Conservation (phyloP, 441 rosid species). For the Erodium chrysanthum region DNA sequence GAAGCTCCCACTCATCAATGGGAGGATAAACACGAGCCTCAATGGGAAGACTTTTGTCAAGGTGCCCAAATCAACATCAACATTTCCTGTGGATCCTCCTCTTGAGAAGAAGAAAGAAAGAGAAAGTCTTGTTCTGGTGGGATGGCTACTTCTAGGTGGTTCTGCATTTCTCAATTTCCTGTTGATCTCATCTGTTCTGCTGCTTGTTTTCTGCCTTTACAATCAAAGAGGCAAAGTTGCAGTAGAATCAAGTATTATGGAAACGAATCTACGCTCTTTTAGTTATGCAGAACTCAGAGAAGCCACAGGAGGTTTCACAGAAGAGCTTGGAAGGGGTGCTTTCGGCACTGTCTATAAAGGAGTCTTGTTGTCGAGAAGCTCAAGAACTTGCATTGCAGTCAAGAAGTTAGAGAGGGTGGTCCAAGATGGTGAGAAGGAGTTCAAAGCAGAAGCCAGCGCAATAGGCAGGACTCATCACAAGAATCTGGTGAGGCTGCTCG, state of each 20-base stretch:
- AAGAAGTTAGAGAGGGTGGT: background rate
- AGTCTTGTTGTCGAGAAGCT: background rate
- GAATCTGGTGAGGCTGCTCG: background rate
- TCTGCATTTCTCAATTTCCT: background rate
- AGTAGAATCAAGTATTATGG: background rate
- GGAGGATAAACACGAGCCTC: background rate
- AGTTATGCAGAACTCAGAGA: background rate
- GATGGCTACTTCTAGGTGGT: background rate
- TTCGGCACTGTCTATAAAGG: constrained; percentile 25
- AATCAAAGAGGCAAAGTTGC: background rate
- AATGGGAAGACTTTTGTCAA: background rate
- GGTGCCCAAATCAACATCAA: background rate
- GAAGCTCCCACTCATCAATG: constrained; percentile 12
- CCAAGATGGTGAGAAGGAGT: background rate
- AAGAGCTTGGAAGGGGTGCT: constrained; percentile 20
- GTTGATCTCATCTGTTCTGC: background rate
- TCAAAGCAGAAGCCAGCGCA: background rate
- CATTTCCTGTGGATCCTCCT: background rate
- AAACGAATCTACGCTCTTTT: constrained; percentile 9
- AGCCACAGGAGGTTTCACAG: constrained; percentile 19
- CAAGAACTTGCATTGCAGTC: background rate
- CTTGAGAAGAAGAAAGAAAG: background rate
- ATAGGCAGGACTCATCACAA: background rate
- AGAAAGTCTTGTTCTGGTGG: background rate
- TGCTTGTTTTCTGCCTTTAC: background rate